phyloP scores from a whole-genome alignment of 805 yeast species.

The Metschnikowia arizonensis region DNA sequence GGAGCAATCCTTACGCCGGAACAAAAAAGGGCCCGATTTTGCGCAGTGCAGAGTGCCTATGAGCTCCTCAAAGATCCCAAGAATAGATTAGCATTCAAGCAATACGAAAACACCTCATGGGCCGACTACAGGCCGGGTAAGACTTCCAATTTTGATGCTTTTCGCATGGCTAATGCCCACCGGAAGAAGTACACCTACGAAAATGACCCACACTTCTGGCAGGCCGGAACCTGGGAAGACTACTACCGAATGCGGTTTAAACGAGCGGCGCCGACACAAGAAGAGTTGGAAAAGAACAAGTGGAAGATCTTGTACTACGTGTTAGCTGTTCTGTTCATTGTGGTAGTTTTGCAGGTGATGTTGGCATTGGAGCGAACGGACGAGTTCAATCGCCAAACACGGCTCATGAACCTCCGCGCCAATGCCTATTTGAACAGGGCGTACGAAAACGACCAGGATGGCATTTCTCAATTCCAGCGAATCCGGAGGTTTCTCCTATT shows the following conservation, averaged over 20 bases:
- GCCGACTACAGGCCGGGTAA: constrained; percentile 22
- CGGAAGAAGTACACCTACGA: constrained; percentile 29
- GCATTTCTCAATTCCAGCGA: constrained; percentile 26
- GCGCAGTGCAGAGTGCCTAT: constrained; percentile 33
- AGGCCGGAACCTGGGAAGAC: constrained; percentile 65
- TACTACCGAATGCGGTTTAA: constrained; percentile 43
- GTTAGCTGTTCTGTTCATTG: constrained; percentile 34
- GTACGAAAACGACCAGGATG: constrained; percentile 27
- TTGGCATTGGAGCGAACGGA: constrained; percentile 36
- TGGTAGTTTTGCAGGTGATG: constrained; percentile 40
- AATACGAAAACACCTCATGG: constrained; percentile 28
- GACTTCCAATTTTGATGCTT: constrained; percentile 30
- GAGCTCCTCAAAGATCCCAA: constrained; percentile 52
- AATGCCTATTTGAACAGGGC: constrained; percentile 28
- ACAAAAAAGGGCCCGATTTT: constrained; percentile 32
- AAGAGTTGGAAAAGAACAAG: constrained; percentile 40
- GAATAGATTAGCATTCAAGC: constrained; percentile 33
- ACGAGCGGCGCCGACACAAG: constrained; percentile 37
- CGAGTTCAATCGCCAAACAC: constrained; percentile 23
- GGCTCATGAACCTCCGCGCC: constrained; percentile 25
- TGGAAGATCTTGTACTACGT: constrained; percentile 41
- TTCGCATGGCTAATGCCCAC: constrained; percentile 36
- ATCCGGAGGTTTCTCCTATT: constrained; percentile 31
- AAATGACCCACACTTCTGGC: constrained; percentile 48
- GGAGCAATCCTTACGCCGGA: constrained; percentile 30